Base-by-base conservation (phyloP, 1,284 basidiomycete genomes). In the Cutaneotrichosporon spelunceum region DNA sequence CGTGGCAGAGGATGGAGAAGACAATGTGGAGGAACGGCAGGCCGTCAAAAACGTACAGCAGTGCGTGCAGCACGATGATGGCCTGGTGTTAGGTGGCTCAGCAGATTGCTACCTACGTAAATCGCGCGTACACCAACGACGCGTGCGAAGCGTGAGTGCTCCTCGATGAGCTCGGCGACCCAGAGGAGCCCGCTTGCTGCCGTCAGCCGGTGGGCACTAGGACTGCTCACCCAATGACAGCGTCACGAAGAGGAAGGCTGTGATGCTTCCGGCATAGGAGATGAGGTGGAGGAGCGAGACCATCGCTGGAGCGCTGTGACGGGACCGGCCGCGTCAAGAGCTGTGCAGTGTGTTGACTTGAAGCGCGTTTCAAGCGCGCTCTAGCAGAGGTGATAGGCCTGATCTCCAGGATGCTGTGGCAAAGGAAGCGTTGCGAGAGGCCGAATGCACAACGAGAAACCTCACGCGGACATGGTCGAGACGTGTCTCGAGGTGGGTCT, bases 151-250 rank as follows among this genome's bases (percentile, higher is more conserved):
- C 85, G 84, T 14, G 91, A 88, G 77, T 95, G 88, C 75, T 97
- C 93, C 76, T 97, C 93, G 67, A 96, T 95, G 53, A 96, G 79
- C 77, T 97, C 93, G 3, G 93, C 93, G 30, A 96, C 82, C 84
- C 93, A 94, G 62, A 97, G 81, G 54, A 97, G 82, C 10, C 93
- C 93, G 76, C 90, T 94, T 56, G 93, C 93, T 94, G 73, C 24
- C 5, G 23, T 45, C 9, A 24, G 34, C 13, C 10, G 10, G 1
- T 1, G 1, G n/a, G n/a, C n/a, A n/a, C n/a, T n/a, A n/a, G n/a
- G n/a, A n/a, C n/a, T n/a, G 53, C 61, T 42, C n/a, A 89, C 89
- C 90, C 60, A 92, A 81, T 24, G 88, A 89, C 49, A 92, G 82
- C 2, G 88, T 90, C 44, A 90, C 86, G 70, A 91, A 92, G 61